Conservation (phyloP, 176 grass and related monocot species). For the Oryza glaberrima region DNA sequence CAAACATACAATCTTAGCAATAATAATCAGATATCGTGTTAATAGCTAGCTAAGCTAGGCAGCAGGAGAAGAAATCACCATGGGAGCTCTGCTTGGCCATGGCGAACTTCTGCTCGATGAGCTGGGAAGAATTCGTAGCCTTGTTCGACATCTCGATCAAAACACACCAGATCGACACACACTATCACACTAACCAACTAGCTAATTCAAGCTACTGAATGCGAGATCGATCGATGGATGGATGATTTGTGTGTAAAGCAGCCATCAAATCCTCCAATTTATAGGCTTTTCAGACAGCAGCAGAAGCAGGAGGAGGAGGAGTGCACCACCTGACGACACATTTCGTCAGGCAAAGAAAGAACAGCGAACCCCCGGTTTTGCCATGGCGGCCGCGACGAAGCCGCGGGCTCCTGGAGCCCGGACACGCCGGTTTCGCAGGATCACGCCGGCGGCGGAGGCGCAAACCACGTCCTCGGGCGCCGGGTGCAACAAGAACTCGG, state of each 20-base stretch:
- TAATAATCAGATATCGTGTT: not conserved
- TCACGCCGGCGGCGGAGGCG: not conserved
- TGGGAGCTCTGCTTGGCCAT: constrained; percentile 2
- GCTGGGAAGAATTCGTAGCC: not conserved
- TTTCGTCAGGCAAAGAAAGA: not conserved
- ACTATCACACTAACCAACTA: not conserved
- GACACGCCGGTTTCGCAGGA: too few species aligned
- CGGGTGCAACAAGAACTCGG: not conserved
- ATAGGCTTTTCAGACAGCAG: not conserved
- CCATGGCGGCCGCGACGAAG: not conserved
- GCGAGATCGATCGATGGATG: not conserved
- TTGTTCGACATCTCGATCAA: not conserved
- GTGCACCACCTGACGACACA: not conserved
- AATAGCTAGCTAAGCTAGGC: not conserved
- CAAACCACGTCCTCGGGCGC: not conserved
- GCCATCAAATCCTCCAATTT: not conserved
- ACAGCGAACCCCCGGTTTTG: not conserved
- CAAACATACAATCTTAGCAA: not conserved
- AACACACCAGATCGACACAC: not conserved
- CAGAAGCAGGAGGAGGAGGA: not conserved
- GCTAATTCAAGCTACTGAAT: not conserved
- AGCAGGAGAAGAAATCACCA: not conserved
- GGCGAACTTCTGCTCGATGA: constrained; percentile 13
- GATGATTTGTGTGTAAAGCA: not conserved
- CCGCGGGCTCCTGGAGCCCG: too few species aligned